Percentiles rank a stretch among this genome's conserved stretches.
These are phyloP conservation scores for Geotrichum armillariae DNA, from an alignment of 1,139 yeast species.

Conservation along the genomic window DNA sequence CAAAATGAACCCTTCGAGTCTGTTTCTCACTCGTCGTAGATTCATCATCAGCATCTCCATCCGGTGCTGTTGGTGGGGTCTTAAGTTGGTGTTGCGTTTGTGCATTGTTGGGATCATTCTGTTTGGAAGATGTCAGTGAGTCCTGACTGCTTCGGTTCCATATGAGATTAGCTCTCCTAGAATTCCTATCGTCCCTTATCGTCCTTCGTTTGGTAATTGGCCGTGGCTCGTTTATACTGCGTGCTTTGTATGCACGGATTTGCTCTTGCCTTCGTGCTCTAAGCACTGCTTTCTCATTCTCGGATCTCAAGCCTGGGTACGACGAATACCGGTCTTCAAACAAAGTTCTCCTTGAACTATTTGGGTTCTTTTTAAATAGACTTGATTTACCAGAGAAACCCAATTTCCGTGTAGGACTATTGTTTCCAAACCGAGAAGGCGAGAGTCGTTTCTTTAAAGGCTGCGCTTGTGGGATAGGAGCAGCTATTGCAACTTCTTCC, in stretches of 20 bases:
- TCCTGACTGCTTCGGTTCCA: neutral
- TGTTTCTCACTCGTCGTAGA: neutral
- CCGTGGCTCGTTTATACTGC: slow-evolving; percentile 23
- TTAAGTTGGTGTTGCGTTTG: no score
- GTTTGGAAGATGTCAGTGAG: no score
- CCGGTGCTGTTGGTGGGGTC: neutral
- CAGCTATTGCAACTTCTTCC: neutral
- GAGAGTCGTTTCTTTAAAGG: neutral
- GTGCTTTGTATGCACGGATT: slow-evolving; percentile 22
- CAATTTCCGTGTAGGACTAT: neutral
- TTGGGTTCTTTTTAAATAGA: slow-evolving; percentile 1
- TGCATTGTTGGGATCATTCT: no score
- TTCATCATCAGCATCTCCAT: neutral
- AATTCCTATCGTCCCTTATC: slow-evolving; percentile 11
- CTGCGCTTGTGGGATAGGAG: neutral
- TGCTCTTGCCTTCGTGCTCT: slow-evolving; percentile 21
- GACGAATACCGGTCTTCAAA: neutral
- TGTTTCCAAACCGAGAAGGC: neutral
- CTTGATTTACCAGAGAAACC: neutral
- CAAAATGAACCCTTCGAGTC: slow-evolving; percentile 15
- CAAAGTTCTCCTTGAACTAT: neutral
- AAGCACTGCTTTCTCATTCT: slow-evolving; percentile 9
- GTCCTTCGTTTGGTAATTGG: slow-evolving; percentile 19
- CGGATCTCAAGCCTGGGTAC: slow-evolving; percentile 1
- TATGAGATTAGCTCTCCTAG: neutral